Evolutionary conservation across 345 rosid species (phyloP).

Genomic region (Geranium rotundifolium): DNA sequence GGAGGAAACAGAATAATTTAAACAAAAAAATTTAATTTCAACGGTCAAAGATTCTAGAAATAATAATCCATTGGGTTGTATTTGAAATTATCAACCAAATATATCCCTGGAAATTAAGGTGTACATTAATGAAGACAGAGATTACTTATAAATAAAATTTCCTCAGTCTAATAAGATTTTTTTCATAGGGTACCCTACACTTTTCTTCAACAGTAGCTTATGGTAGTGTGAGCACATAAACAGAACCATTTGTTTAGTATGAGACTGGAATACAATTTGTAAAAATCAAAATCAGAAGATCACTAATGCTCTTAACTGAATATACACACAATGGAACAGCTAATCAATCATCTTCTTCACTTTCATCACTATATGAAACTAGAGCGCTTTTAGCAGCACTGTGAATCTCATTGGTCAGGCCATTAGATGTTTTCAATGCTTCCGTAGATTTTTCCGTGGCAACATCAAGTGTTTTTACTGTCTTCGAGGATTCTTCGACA

Average conservation of each 20-base stretch:
- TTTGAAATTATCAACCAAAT: neutral
- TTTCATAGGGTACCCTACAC: too few relatives aligned
- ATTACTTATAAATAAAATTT: too few relatives aligned
- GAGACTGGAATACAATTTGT: neutral
- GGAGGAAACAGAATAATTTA: too few relatives aligned
- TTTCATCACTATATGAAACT: constrained; percentile 85
- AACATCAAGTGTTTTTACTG: constrained; percentile 10
- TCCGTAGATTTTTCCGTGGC: constrained; percentile 24
- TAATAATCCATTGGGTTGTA: too few relatives aligned
- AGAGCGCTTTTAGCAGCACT: constrained; percentile 32
- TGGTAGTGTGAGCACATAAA: too few relatives aligned
- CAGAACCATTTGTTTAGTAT: too few relatives aligned
- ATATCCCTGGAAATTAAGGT: too few relatives aligned
- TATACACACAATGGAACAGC: neutral
- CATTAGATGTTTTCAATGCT: constrained; percentile 11
- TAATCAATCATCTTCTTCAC: constrained; percentile 52
- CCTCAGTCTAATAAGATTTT: too few relatives aligned
- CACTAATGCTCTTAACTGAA: neutral
- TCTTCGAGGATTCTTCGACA: constrained; percentile 20
- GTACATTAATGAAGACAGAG: too few relatives aligned
- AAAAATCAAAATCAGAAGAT: neutral
- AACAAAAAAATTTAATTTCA: too few relatives aligned
- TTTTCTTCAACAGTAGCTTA: too few relatives aligned
- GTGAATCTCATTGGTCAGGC: constrained; percentile 11
- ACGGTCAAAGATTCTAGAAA: neutral